Conservation (phyloP, 2,329 filamentous ascomycete genomes). For the Escovopsis sp. region DNA sequence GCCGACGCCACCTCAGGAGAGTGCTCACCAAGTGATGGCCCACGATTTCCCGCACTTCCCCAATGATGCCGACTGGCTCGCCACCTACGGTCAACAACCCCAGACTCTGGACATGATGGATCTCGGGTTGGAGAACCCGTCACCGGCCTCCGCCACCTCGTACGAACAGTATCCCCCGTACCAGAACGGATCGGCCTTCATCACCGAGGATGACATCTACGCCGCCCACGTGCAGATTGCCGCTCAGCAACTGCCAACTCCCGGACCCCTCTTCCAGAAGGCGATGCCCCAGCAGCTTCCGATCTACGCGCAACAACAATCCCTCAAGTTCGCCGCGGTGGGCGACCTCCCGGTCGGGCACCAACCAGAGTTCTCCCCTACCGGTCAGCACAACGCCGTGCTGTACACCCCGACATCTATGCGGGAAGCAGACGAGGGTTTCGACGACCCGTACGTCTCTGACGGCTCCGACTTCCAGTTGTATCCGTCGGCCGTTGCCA, state of each 20-base stretch:
- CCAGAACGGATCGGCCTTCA: slow-evolving; percentile 45
- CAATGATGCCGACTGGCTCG: slow-evolving; percentile 29
- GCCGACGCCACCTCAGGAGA: slow-evolving; percentile 42
- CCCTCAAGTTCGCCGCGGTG: slow-evolving; percentile 11
- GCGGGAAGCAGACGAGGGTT: slow-evolving; percentile 48
- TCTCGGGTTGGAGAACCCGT: slow-evolving; percentile 21
- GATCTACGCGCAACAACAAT: slow-evolving; percentile 13
- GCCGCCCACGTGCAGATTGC: slow-evolving; percentile 41
- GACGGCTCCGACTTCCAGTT: slow-evolving; percentile 49
- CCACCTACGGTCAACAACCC: slow-evolving; percentile 16
- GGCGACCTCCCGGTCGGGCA: slow-evolving; percentile 1
- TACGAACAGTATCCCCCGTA: slow-evolving; percentile 44
- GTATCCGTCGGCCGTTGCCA: slow-evolving; percentile 30
- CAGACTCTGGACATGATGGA: slow-evolving; percentile 27
- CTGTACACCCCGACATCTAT: slow-evolving; percentile 51
- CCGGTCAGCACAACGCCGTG: slow-evolving; percentile 52
- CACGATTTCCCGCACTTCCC: slow-evolving; percentile 36
- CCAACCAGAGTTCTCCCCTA: slow-evolving; percentile 46
- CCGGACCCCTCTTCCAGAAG: slow-evolving; percentile 28
- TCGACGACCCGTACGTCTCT: slow-evolving; percentile 35
- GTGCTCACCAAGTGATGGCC: slow-evolving; percentile 15
- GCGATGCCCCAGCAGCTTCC: slow-evolving; percentile 26
- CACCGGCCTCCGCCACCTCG: slow-evolving; percentile 22
- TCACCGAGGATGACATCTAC: slow-evolving; percentile 45
- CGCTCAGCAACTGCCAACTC: slow-evolving; percentile 29